Evolutionary conservation across 1,139 yeast species (phyloP).

Genomic region (Kluyveromyces sp.): DNA sequence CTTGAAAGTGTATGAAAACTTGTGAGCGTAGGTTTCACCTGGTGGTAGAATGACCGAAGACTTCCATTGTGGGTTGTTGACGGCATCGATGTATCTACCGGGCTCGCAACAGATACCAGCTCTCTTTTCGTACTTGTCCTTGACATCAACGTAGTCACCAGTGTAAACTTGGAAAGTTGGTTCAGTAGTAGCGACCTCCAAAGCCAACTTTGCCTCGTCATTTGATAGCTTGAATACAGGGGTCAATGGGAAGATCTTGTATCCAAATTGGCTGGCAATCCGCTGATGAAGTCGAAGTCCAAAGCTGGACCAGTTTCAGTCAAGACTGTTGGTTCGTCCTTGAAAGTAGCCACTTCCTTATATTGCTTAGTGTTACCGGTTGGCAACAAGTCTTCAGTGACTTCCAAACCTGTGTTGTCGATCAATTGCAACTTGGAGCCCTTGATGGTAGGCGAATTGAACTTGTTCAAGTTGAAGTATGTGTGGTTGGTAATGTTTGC

Average conservation of each 20-base stretch:
- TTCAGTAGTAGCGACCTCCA: conserved; percentile 50
- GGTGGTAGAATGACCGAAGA: conserved; percentile 44
- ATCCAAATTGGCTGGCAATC: conserved; percentile 33
- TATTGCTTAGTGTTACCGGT: conserved; percentile 38
- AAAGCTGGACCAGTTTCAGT: conserved; percentile 28
- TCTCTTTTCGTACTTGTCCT: conserved; percentile 33
- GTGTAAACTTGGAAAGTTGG: conserved; percentile 66
- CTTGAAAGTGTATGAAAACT: conserved; percentile 5
- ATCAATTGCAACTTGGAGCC: conserved; percentile 26
- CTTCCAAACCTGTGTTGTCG: conserved; percentile 32
- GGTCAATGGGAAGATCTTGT: conserved; percentile 37
- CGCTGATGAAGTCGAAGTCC: conserved; percentile 49
- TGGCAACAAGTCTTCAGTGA: conserved; percentile 33
- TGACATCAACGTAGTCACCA: conserved; percentile 41
- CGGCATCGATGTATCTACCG: conserved; percentile 52
- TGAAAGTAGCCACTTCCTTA: conserved; percentile 17
- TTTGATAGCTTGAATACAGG: conserved; percentile 41
- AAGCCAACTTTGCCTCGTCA: conserved; percentile 38
- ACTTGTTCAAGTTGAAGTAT: conserved; percentile 42
- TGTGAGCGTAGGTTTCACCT: conserved; percentile 47
- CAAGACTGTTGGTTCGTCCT: conserved; percentile 13
- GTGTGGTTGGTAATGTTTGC: conserved; percentile 60
- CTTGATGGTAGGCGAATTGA: conserved; percentile 23
- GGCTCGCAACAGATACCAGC: conserved; percentile 62
- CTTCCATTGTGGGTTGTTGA: conserved; percentile 42